Conservation (phyloP, 1,139 yeast species). For the Nematodospora anomalae region DNA sequence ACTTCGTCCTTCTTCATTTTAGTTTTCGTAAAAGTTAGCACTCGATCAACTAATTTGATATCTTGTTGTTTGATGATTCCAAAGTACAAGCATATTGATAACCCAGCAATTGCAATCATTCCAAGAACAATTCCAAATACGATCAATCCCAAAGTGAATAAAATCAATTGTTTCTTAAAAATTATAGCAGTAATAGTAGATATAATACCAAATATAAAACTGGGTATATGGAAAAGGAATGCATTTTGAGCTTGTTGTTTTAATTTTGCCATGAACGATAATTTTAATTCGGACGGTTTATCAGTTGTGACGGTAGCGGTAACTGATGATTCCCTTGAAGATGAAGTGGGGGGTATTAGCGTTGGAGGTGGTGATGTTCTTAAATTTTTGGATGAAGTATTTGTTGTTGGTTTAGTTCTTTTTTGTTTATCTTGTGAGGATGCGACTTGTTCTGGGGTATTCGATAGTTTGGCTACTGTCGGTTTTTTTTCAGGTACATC, state of each 20-base stretch:
- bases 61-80: conserved; percentile 18
- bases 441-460: background rate
- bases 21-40: conserved; percentile 1
- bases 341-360: conserved; percentile 1
- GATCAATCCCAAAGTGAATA: conserved; percentile 5
- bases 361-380: conserved; percentile 5
- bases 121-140: conserved; percentile 24
- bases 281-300: conserved; percentile 2
- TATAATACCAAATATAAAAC: conserved; percentile 33
- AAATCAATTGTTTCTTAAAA: conserved; percentile 7
- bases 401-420: conserved; percentile 11
- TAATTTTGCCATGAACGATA: conserved; percentile 7
- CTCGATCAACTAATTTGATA: conserved; percentile 2
- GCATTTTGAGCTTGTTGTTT: conserved; percentile 1
- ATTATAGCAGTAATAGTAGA: conserved; percentile 5
- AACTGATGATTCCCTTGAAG: conserved; percentile 3
- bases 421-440: conserved; percentile 7
- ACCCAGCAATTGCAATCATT: conserved; percentile 10
- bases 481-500: conserved; percentile 4
- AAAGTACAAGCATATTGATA: conserved; percentile 32
- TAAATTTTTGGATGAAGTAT: conserved; percentile 10
- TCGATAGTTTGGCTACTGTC: background rate
- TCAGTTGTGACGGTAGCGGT: background rate
- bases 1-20: conserved; percentile 4
- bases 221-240: conserved; percentile 28